Evolutionary conservation across 768 basidiomycete genomes (phyloP), one percentile per base, ranked within the genome.

Genomic region (Rubroboletus satanas): DNA sequence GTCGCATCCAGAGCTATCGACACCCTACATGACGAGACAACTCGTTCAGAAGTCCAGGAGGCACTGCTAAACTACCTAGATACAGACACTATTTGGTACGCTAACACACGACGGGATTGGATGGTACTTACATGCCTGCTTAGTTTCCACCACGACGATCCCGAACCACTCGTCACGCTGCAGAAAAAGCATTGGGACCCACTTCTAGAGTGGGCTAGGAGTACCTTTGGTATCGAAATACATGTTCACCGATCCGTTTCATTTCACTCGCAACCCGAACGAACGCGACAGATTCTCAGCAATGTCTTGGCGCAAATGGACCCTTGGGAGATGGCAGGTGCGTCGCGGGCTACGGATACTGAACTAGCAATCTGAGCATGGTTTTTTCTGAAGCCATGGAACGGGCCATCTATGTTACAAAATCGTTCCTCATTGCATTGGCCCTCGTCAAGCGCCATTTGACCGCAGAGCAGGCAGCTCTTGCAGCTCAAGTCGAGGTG

Each of bases 31-130:
- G 80, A 90, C 50, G 73, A 78, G 48, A 64, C 70, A 23, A 82
- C 81, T 17, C 77, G 87, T 28, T 65, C 68, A 15, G 79, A 89
- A 52, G 88, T 94, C 18, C 80, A 82, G 33, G 76, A 80, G 26
- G 79, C 84, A 11, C 72, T 98, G 41, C 71, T 97, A 41, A 81
- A 83, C 54, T 98, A 97, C 71, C 74, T 98, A 31, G 91, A 97
- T 65, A 98, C 96, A 2, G 97, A 99, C 69, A 93, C 97, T 1
- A 82, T 97, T 56, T 93, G 90, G 93, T 91, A 56, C 52, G 75
- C 65, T 52, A 14, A 21, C 21, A 26, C 38, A 12, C 18, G 14
- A 15, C 49, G 23, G n/a, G 21, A 49, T 41, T 42, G 50, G 21
- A 55, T 49, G 23, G 6, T 47, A 23, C 45, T 52, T 47, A 58